phyloP scores from a whole-genome alignment of 2,329 filamentous ascomycete genomes.

The Aspergillus fructus region DNA sequence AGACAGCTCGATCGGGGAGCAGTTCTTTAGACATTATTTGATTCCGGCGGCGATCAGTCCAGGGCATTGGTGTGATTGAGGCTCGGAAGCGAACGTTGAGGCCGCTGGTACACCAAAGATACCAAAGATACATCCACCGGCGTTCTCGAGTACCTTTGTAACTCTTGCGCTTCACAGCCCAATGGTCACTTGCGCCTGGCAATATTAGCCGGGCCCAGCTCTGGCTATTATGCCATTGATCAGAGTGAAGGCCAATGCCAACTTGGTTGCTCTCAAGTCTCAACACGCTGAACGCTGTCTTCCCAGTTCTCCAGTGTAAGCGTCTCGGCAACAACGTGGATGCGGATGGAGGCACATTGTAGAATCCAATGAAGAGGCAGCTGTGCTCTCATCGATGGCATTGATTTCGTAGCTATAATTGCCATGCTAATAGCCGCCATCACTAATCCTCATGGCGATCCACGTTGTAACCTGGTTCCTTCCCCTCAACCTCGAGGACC shows the following conservation, averaged over 20 bases:
- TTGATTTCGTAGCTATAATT: conserved; percentile 5
- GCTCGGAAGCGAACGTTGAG: neutral
- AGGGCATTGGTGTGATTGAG: neutral
- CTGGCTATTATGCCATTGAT: neutral
- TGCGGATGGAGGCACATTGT: conserved; percentile 8
- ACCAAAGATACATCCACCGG: conserved; percentile 5
- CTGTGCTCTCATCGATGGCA: conserved; percentile 4
- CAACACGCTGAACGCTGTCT: neutral
- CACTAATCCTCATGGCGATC: conserved; percentile 6
- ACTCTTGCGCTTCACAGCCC: neutral
- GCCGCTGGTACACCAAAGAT: conserved; percentile 6
- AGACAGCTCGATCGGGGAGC: neutral
- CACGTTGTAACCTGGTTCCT: conserved; percentile 17
- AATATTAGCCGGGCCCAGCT: neutral
- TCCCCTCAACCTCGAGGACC: conserved; percentile 12
- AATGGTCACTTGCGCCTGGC: neutral
- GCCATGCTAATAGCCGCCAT: conserved; percentile 1
- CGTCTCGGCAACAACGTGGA: conserved; percentile 10
- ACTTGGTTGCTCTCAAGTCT: no score
- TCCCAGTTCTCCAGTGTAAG: conserved; percentile 1
- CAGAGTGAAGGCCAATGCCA: neutral
- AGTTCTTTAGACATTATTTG: neutral
- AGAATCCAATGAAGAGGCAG: conserved; percentile 11
- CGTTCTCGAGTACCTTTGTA: conserved; percentile 4
- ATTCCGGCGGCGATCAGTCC: no score